A percentile compares a stretch with the other conserved stretches of the same genome.
Conservation (phyloP, 345 rosid species). For the Syzygium oleosum region DNA sequence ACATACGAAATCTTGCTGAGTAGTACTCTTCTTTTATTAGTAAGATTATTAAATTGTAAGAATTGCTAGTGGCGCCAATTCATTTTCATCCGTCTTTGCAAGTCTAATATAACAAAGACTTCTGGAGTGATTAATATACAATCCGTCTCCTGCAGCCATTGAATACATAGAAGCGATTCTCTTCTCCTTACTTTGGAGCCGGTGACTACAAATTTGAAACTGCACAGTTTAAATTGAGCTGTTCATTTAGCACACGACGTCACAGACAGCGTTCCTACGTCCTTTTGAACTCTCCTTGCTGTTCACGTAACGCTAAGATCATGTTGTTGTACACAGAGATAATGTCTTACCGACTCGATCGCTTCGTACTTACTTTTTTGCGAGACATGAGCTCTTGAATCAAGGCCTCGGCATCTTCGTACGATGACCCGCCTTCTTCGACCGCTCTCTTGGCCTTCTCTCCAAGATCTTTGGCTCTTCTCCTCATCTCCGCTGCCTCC, state of each 20-base stretch:
- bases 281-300: neutral
- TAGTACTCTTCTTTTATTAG: neutral
- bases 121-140: neutral
- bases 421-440: conserved; percentile 40
- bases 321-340: neutral
- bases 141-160: neutral
- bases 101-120: neutral
- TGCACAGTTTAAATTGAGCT: neutral
- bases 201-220: neutral
- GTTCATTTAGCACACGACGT: neutral
- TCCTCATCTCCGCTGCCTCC: conserved; percentile 27
- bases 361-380: neutral
- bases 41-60: neutral
- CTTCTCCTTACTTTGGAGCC: neutral
- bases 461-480: conserved; percentile 13
- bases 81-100: neutral
- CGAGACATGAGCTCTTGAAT: conserved; percentile 18
- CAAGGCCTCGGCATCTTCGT: conserved; percentile 11
- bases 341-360: neutral
- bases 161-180: neutral
- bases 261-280: neutral
- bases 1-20: neutral
- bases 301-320: neutral
- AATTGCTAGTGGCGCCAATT: neutral
- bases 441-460: conserved; percentile 36